These are phyloP conservation scores for Arachis stenosperma DNA, from an alignment of 306 rosid species.

Conservation along the genomic window DNA sequence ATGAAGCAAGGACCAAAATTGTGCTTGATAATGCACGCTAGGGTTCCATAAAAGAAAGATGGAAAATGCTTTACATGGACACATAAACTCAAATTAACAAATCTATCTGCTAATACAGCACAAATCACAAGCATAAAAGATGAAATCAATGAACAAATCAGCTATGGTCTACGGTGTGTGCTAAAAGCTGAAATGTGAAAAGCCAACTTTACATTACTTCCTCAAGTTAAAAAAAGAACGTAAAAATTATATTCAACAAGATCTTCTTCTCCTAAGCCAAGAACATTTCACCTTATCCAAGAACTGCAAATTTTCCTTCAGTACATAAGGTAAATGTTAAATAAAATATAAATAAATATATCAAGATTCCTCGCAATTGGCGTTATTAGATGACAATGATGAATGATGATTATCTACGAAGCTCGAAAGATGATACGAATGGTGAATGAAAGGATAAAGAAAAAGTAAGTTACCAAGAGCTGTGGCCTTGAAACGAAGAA, in stretches of 20 bases:
- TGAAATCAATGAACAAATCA: slow-evolving; percentile 23
- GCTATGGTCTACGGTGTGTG: background rate
- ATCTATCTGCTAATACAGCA: background rate
- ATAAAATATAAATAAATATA: too few species aligned
- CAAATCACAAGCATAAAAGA: background rate
- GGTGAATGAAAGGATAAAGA: background rate
- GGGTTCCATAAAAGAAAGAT: background rate
- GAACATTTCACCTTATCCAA: background rate
- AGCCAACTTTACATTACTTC: background rate
- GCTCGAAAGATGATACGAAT: background rate
- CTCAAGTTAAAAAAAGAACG: slow-evolving; percentile 6
- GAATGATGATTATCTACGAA: background rate
- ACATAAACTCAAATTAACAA: background rate
- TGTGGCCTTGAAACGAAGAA: slow-evolving; percentile 57
- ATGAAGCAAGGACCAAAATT: slow-evolving; percentile 18
- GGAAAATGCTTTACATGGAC: background rate
- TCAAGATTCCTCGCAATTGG: too few species aligned
- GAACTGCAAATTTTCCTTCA: background rate
- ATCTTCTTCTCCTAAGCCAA: too few species aligned
- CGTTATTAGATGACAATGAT: too few species aligned
- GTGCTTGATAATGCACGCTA: background rate
- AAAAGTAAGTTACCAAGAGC: slow-evolving; percentile 59
- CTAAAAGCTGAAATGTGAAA: background rate
- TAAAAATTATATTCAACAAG: background rate
- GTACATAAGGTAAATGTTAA: too few species aligned